Conservation (phyloP, 1,139 yeast species). For the Taphrina betulina region DNA sequence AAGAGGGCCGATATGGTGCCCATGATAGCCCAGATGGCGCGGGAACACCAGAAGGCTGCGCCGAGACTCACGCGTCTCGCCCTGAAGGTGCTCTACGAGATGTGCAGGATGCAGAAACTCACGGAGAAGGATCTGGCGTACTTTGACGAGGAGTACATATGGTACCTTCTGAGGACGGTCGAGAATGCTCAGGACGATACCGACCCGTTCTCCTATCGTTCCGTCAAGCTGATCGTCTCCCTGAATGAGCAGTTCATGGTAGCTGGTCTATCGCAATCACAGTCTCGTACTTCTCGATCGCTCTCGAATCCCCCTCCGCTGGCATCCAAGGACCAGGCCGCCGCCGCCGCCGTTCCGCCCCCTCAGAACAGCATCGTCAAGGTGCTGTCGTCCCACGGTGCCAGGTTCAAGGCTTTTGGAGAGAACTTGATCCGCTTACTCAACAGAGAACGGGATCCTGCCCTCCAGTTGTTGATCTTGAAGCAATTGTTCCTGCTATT, state of each 20-base stretch:
- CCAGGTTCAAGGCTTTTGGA: conserved; percentile 51
- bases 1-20: conserved; percentile 55
- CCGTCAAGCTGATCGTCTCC: conserved; percentile 69
- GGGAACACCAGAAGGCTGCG: conserved; percentile 42
- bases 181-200: conserved; percentile 53
- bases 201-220: conserved; percentile 65
- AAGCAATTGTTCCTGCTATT: conserved; percentile 74
- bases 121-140: conserved; percentile 48
- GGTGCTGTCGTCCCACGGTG: conserved; percentile 36
- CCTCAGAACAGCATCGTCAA: conserved; percentile 37
- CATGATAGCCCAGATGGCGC: conserved; percentile 48
- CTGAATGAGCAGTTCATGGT: conserved; percentile 85
- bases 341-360: conserved; percentile 38
- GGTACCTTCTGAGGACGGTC: conserved; percentile 55
- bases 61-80: conserved; percentile 47
- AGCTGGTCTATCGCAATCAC: conserved; percentile 49
- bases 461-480: conserved; percentile 73
- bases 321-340: conserved; percentile 38
- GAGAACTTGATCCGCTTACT: conserved; percentile 62
- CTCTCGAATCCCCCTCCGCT: conserved; percentile 24
- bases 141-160: conserved; percentile 56
- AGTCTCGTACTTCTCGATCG: conserved; percentile 15
- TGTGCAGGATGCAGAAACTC: conserved; percentile 54
- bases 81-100: conserved; percentile 55
- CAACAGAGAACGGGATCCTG: conserved; percentile 72